Base-by-base conservation (phyloP, 2,329 filamentous ascomycete species). In the Fusarium luffae region DNA sequence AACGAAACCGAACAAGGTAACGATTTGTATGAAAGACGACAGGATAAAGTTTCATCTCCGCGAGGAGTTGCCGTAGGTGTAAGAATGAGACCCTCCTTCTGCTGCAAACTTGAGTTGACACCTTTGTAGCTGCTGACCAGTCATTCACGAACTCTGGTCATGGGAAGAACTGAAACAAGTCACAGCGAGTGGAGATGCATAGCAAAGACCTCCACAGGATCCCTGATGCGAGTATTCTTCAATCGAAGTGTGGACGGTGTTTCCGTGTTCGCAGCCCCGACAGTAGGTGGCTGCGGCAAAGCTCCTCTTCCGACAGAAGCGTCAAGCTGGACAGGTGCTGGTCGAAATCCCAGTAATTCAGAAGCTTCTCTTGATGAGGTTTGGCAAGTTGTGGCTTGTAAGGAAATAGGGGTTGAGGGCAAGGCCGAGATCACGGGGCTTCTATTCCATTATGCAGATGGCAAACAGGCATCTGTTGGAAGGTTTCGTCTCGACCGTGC, bases 161-260 rank as follows among this genome's bases (percentile, higher is more conserved):
- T 58, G 11, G 34, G 59, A 46, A 25, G 12, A 21, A 25, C 7
- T 8, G 23, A 7, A 7, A 21, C 40, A 27, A 10, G 12, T 1
- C 18, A 49, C 0, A 40, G n/a, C 19, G 42, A 54, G 3, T 69
- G 66, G 66, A 49, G 43, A 28, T 63, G 66, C 10, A 46, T 69
- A n/a, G 49, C 66, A 7, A 44, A 42, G 21, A 21, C 44, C 4
- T 32, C 13, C 4, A 28, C 23, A 2, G 30, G 16, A 2, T 51
- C 8, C 11, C 25, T 34, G 4, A 63, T 49, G 30, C 14, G 16
- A 27, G 19, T 61, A 2, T 66, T 54, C 37, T 49, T 66, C 8
- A 41, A 34, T 8, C 42, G 47, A 41, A 19, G 41, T n/a, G 12
- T 66, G 5, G 54, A 34, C 1, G 61, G 61, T 5, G 16, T 66